Evolutionary conservation across 2,329 filamentous ascomycete genomes (phyloP).

Genomic region (Penicillium sp.): DNA sequence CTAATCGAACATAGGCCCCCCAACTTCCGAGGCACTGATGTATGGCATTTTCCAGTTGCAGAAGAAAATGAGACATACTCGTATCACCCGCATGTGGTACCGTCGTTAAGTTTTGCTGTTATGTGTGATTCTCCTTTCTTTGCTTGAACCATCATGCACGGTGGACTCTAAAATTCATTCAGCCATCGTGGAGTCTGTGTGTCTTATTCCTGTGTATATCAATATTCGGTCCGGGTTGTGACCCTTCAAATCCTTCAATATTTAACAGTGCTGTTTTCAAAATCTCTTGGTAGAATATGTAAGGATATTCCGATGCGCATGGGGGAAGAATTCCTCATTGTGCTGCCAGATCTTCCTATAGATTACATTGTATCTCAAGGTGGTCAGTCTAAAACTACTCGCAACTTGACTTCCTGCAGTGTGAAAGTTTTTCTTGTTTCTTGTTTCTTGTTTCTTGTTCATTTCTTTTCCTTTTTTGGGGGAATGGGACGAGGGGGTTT

Average conservation of each 20-base stretch:
- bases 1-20: constrained; percentile 43
- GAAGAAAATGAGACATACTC: constrained; percentile 69
- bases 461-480: not conserved
- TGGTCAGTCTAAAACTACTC: not conserved
- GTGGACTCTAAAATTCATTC: constrained; percentile 19
- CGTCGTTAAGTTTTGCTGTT: constrained; percentile 40
- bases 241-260: not conserved
- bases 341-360: not conserved
- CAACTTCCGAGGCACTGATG: constrained; percentile 58
- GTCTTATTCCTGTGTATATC: constrained; percentile 26
- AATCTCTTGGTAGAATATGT: not conserved
- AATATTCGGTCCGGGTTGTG: constrained; percentile 7
- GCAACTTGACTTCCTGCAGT: not conserved
- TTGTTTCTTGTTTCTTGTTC: no score
- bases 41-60: constrained; percentile 76
- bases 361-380: not conserved
- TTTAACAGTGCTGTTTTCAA: not conserved
- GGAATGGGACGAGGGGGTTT: no score
- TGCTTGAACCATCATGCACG: constrained; percentile 13
- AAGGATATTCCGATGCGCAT: not conserved
- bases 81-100: constrained; percentile 61
- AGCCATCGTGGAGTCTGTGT: constrained; percentile 24
- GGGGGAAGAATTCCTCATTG: not conserved
- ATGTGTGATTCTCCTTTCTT: constrained; percentile 9
- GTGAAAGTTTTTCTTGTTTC: not conserved